Conservation (phyloP, 768 basidiomycete genomes). For the Naganishia friedmannii region DNA sequence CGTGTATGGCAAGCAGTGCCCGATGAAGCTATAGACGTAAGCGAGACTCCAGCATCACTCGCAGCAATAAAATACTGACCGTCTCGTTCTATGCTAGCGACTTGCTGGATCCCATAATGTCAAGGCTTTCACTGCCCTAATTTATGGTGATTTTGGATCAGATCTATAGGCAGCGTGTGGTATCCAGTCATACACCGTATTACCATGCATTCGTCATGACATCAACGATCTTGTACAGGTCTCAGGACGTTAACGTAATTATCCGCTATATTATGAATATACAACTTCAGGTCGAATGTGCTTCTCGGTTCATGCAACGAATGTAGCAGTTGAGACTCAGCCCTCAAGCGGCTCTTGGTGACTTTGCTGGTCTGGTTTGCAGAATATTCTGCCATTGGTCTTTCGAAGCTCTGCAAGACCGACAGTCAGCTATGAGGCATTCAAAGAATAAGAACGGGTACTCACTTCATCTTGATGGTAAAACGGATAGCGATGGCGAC, state of each 20-base stretch:
- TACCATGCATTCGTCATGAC: background rate
- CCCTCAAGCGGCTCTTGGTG: background rate
- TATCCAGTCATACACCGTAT: background rate
- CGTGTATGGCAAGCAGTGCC: constrained; percentile 46
- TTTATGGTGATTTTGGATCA: constrained; percentile 46
- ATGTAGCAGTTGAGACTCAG: background rate
- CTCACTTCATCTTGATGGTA: constrained; percentile 43
- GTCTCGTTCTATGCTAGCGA: constrained; percentile 29
- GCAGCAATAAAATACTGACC: background rate
- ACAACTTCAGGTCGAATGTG: background rate
- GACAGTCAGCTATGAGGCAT: background rate
- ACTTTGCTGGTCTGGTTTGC: constrained; percentile 7
- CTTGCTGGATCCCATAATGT: constrained; percentile 39
- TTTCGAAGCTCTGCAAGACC: constrained; percentile 3
- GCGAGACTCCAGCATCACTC: constrained; percentile 9
- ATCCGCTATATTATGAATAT: background rate
- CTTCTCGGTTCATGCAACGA: background rate
- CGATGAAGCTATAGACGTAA: constrained; percentile 47
- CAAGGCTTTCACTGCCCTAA: constrained; percentile 45
- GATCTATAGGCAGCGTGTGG: background rate
- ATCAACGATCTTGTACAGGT: background rate
- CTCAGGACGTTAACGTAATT: background rate
- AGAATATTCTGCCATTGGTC: constrained; percentile 7
- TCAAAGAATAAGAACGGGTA: background rate
- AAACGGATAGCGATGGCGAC: constrained; percentile 44